Base-by-base conservation (phyloP, 106 monocot species). In the Phalaenopsis aphrodite region DNA sequence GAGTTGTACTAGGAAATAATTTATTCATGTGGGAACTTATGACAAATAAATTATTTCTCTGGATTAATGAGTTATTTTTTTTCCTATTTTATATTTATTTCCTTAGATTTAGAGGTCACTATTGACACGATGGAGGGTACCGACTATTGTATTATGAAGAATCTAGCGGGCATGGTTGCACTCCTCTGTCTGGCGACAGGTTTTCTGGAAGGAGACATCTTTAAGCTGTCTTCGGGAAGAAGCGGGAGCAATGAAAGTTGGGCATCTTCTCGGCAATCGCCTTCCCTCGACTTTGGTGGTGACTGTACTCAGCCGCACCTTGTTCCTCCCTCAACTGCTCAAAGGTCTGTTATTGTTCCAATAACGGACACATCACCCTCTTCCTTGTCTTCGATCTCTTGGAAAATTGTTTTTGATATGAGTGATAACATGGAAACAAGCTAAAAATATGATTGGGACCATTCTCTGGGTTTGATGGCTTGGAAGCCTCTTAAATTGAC, bases 401-500 rank as follows among this genome's bases (percentile, higher is more conserved):
- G 76, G 75, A 85, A 85, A 84, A 86, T 84, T 56, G 48, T 56
- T 17, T 77, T 78, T 65, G 86, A 85, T 42, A 81, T 79, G 46
- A 64, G 56, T 58, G 81, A 52, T 65, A 85, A 55, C 80, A 45
- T 66, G 71, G 75, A 46, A 39, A 83, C 91, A 78, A 79, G 76
- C 78, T 83, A 58, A 8, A 80, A 71, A 85, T 58, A 61, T 18
- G 91, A 88, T 47, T 64, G 72, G 65, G 93, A 93, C 65, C 85
- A 80, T 55, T 77, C 84, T 4, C 55, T 89, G n/a, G 84, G 87
- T 58, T 86, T 87, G 4, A 79, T 83, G 1, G 17, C 81, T 12
- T 86, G 89, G 89, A 91, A 85, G 52, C 85, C 88, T 16, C 79
- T 82, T 55, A 89, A 87, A 48, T 99, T 94, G 98, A 77, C 77